Percentiles rank a stretch among this genome's conserved stretches.
These are phyloP conservation scores for Colletotrichum musicola DNA, from an alignment of 2,329 filamentous ascomycete genomes.

Conservation along the genomic window DNA sequence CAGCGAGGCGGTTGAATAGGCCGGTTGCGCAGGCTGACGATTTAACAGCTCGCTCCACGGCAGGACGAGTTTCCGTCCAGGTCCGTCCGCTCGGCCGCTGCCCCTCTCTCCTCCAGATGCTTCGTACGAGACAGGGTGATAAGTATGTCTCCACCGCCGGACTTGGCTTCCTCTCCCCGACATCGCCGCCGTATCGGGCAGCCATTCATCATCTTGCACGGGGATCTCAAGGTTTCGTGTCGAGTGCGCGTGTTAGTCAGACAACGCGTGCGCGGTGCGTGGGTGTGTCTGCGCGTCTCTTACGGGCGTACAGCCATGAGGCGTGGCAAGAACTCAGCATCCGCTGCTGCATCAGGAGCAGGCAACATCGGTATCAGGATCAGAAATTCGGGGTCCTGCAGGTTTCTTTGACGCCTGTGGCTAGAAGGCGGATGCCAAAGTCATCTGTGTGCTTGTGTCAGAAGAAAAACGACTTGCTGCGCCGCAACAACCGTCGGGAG, in stretches of 20 bases:
- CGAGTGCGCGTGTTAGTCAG: not conserved
- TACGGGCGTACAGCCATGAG: not conserved
- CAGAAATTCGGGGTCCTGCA: too few relatives aligned
- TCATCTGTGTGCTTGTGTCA: not conserved
- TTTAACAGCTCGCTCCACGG: too few relatives aligned
- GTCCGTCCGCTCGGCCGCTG: not conserved
- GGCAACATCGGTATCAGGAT: too few relatives aligned
- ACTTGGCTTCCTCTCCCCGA: not conserved
- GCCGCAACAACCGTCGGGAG: not conserved
- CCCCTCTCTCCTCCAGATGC: not conserved
- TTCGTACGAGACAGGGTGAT: not conserved
- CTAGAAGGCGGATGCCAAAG: not conserved
- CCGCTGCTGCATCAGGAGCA: too few relatives aligned
- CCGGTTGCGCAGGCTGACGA: not conserved
- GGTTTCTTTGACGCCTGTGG: too few relatives aligned
- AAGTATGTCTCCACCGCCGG: not conserved
- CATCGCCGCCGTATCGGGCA: too few relatives aligned
- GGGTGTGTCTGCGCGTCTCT: not conserved
- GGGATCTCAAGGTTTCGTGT: not conserved
- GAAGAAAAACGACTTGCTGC: not conserved
- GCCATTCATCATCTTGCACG: not conserved
- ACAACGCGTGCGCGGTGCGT: not conserved
- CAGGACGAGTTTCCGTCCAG: too few relatives aligned
- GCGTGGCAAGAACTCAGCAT: not conserved
- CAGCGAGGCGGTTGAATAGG: not conserved